phyloP scores from a whole-genome alignment of 495 filamentous ascomycete genomes.

The Penicillium cinerascens region DNA sequence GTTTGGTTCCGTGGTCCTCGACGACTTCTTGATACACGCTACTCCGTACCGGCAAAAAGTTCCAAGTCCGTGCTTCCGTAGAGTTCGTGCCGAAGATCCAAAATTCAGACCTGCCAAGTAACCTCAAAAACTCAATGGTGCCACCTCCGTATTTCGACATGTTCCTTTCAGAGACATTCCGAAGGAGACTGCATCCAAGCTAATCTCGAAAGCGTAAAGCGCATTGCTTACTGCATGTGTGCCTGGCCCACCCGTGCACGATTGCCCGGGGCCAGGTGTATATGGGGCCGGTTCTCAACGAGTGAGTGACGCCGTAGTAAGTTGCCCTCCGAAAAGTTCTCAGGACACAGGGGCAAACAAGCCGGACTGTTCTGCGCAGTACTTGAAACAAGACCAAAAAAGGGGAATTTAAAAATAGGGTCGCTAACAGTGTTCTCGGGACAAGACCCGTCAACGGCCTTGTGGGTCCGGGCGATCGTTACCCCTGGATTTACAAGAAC shows the following conservation, averaged over 20 bases:
- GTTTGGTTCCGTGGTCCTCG: neutral
- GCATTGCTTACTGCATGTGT: neutral
- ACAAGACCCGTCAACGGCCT: conserved; percentile 13
- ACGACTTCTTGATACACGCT: neutral
- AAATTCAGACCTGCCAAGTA: neutral
- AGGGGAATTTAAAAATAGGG: conserved; percentile 2
- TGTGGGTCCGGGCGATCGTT: conserved; percentile 20
- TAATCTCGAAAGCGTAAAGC: conserved; percentile 3
- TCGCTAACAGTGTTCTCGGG: neutral
- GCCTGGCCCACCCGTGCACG: conserved; percentile 11
- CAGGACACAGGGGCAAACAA: neutral
- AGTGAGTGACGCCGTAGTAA: conserved; percentile 7
- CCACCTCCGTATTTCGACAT: neutral
- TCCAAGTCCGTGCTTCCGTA: neutral
- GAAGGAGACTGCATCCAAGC: neutral
- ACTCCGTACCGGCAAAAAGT: neutral
- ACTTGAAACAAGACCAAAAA: neutral
- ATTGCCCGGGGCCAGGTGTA: conserved; percentile 2
- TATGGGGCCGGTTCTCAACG: conserved; percentile 7
- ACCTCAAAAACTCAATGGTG: neutral
- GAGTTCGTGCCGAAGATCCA: neutral
- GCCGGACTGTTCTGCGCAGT: neutral
- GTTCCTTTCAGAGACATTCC: neutral
- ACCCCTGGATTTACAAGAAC: neutral
- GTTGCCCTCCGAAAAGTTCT: conserved; percentile 1